These are phyloP conservation scores for Amaranthus tricolor DNA, from an alignment of 179 eudicot species.

Conservation along the genomic window DNA sequence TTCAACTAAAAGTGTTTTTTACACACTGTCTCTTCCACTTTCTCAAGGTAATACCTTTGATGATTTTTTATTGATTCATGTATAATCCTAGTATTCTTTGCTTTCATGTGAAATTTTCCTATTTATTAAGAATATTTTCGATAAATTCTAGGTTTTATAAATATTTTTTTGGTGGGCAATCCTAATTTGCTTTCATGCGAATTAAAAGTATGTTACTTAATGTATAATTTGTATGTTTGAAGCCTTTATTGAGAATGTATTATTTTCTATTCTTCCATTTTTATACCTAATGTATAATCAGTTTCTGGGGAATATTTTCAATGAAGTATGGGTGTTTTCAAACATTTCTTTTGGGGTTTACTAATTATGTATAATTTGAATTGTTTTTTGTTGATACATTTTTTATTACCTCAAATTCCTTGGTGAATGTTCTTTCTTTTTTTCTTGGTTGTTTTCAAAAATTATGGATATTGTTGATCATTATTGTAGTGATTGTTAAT, in stretches of 20 bases:
- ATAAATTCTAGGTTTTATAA: background rate
- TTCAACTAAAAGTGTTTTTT: slow-evolving; percentile 41
- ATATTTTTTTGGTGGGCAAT: no score
- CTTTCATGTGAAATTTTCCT: background rate
- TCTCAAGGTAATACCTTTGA: slow-evolving; percentile 36
- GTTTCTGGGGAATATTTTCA: background rate
- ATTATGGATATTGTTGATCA: no score
- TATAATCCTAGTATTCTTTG: background rate
- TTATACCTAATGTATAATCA: background rate
- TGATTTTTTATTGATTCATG: background rate
- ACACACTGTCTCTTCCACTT: slow-evolving; percentile 40
- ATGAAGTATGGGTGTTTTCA: background rate
- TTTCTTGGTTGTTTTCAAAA: no score
- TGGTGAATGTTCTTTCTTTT: no score
- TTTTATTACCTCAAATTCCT: background rate
- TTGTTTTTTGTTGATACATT: background rate
- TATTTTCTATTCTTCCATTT: background rate
- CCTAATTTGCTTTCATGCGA: no score
- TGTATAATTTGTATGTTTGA: no score
- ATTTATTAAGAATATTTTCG: background rate
- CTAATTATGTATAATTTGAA: background rate
- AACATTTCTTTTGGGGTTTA: background rate
- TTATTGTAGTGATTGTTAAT: no score
- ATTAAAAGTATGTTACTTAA: no score
- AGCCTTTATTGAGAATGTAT: background rate